A percentile compares a stretch with the other conserved stretches of the same genome.
These are phyloP conservation scores for Linderina pennispora DNA, from an alignment of 192 early-diverging fungal species.

Conservation along the genomic window DNA sequence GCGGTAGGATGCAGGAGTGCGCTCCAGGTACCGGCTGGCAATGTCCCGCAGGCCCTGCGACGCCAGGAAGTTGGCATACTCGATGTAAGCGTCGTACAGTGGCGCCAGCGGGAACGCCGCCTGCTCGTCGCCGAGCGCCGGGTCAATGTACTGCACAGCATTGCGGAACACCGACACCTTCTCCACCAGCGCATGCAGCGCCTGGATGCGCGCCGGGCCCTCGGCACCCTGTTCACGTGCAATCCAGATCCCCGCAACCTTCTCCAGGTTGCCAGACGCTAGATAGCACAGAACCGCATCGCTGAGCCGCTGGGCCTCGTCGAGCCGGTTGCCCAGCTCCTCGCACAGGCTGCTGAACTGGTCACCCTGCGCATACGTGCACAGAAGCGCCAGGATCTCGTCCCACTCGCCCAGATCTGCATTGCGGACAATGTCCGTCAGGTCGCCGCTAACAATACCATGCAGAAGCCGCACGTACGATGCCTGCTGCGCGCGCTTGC, in stretches of 20 bases:
- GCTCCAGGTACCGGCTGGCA: constrained; percentile 71
- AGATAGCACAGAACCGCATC: constrained; percentile 55
- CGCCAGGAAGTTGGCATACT: constrained; percentile 75
- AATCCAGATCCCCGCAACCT: constrained; percentile 82
- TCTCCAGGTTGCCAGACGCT: constrained; percentile 48
- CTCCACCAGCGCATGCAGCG: constrained; percentile 77
- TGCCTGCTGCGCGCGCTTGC: constrained; percentile 54
- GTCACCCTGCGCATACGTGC: constrained; percentile 86
- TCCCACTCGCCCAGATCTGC: constrained; percentile 83
- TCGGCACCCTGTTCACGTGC: constrained; percentile 12
- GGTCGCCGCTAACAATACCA: constrained; percentile 71
- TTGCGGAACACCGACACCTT: constrained; percentile 91
- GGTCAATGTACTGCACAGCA: constrained; percentile 87
- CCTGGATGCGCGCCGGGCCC: constrained; percentile 48
- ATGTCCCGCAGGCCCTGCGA: constrained; percentile 69
- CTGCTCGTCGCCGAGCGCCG: constrained; percentile 48
- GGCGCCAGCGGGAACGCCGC: constrained; percentile 47
- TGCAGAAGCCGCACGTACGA: constrained; percentile 83
- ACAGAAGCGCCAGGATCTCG: constrained; percentile 86
- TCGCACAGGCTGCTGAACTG: constrained; percentile 71
- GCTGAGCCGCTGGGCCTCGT: constrained; percentile 18
- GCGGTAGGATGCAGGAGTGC: constrained; percentile 63
- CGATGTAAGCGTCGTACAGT: constrained; percentile 80
- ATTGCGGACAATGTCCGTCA: constrained; percentile 73
- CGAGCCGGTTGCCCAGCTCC: constrained; percentile 57